A percentile compares a stretch with the other conserved stretches of the same genome.
phyloP scores from a whole-genome alignment of 345 rosid species.

The Dovyalis caffra region DNA sequence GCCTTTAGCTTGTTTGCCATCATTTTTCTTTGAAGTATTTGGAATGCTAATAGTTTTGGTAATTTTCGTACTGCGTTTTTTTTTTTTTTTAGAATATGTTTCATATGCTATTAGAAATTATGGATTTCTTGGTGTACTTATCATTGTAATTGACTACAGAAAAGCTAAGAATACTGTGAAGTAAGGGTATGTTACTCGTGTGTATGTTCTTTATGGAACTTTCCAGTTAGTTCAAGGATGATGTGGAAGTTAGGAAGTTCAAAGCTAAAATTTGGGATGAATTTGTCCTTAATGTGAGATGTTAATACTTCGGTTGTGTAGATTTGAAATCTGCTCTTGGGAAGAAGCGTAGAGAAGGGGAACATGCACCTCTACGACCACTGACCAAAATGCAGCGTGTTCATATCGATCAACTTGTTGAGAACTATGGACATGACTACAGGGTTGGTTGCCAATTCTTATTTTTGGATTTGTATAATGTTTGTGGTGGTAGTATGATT shows the following conservation, averaged over 20 bases:
- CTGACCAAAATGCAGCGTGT: constrained; percentile 75
- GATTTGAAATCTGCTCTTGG: constrained; percentile 89
- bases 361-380: constrained; percentile 66
- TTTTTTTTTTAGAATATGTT: too few relatives aligned
- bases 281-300: background rate
- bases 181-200: background rate
- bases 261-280: background rate
- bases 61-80: too few relatives aligned
- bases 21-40: too few relatives aligned
- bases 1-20: too few relatives aligned
- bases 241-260: background rate
- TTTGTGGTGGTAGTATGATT: background rate
- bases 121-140: too few relatives aligned
- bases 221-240: too few relatives aligned
- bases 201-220: background rate
- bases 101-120: too few relatives aligned
- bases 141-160: too few relatives aligned
- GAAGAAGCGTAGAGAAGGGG: constrained; percentile 86
- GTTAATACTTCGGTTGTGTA: constrained; percentile 17
- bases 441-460: constrained; percentile 39
- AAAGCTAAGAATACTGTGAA: too few relatives aligned
- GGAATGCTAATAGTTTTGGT: too few relatives aligned
- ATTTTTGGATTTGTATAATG: background rate
- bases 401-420: constrained; percentile 52
- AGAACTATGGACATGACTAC: constrained; percentile 75